Base-by-base conservation (phyloP, 1,284 basidiomycete genomes). In the Grifola frondosa region DNA sequence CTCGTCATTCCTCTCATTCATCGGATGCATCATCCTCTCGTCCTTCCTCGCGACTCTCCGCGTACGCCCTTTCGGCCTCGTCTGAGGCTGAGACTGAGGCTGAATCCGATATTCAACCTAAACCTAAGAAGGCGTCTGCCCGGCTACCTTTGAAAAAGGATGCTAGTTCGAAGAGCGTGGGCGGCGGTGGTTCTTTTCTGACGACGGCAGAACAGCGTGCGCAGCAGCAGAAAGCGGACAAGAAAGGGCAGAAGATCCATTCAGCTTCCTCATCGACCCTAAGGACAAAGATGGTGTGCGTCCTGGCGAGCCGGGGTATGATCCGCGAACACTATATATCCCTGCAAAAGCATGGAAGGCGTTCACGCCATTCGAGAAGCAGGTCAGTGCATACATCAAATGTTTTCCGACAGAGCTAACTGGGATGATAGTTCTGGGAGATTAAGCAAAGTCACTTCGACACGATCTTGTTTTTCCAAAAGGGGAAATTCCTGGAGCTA, bases 401-500 rank as follows among this genome's bases (percentile, higher is more conserved):
- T 22, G 20, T 19, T n/a, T 19, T 15, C n/a, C n/a, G 28, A 16
- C 30, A 8, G 12, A 29, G 30, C 6, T 29, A 9, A 15, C 35
- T 40, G 11, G 44, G 15, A 11, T 22, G 16, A 30, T 21, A 93
- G 81, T 97, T 97, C 64, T 97, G 94, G 94, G 88, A 92, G 73
- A 97, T 97, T 71, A 97, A 97, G 64, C 91, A 94, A 66, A 88
- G 93, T 57, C 92, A 96, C 60, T 94, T 81, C 60, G 93, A 96
- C 66, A 95, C 91, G 6, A 86, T 98, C 15, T 69, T 99, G 30
- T 99, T 99, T 75, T 99, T 99, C 71, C 96, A 99, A 66, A 97
- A 84, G 82, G 93, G 92, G 81, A 72, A 68, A 63, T 70, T 70
- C 46, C 57, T 67, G 40, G 69, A 95, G 79, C 69, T 97, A n/a